These are phyloP conservation scores for Yamadazyma siamensis DNA, from an alignment of 1,139 yeast species.

Conservation along the genomic window DNA sequence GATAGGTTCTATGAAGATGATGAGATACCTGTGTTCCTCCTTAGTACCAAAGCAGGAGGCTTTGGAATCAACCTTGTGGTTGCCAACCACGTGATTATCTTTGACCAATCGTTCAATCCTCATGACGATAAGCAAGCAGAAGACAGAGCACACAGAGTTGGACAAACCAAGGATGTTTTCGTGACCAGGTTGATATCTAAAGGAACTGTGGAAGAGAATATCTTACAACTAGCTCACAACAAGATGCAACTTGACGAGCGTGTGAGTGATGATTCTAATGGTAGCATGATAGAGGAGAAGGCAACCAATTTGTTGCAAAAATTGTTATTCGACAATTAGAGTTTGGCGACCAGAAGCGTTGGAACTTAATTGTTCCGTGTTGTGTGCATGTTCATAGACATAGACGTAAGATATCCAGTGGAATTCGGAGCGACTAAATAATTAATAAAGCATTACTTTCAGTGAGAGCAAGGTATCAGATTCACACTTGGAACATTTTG, in stretches of 20 bases:
- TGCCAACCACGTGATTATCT: slow-evolving; percentile 88
- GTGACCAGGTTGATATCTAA: slow-evolving; percentile 75
- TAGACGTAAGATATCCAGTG: too few relatives aligned
- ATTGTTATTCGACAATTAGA: slow-evolving; percentile 30
- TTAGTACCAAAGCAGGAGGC: slow-evolving; percentile 97
- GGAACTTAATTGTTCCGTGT: too few relatives aligned
- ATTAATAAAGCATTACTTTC: too few relatives aligned
- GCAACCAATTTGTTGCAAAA: slow-evolving; percentile 52
- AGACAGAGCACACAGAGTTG: slow-evolving; percentile 97
- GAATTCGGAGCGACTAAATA: too few relatives aligned
- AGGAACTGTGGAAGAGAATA: slow-evolving; percentile 85
- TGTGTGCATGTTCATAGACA: too few relatives aligned
- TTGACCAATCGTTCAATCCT: slow-evolving; percentile 93
- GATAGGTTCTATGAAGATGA: slow-evolving; percentile 84
- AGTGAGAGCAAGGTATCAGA: too few relatives aligned
- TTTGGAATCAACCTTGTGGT: slow-evolving; percentile 96
- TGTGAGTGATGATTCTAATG: slow-evolving; percentile 47
- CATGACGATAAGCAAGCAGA: slow-evolving; percentile 99
- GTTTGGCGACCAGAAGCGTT: too few relatives aligned
- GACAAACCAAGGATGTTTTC: slow-evolving; percentile 84
- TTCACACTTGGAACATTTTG: too few relatives aligned
- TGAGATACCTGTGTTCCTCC: slow-evolving; percentile 77
- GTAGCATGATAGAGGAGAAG: slow-evolving; percentile 49
- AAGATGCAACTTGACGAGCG: slow-evolving; percentile 82
- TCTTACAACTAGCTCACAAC: slow-evolving; percentile 80